Conservation (phyloP, 1,284 basidiomycete genomes). For the Fomitopsis pinicola region DNA sequence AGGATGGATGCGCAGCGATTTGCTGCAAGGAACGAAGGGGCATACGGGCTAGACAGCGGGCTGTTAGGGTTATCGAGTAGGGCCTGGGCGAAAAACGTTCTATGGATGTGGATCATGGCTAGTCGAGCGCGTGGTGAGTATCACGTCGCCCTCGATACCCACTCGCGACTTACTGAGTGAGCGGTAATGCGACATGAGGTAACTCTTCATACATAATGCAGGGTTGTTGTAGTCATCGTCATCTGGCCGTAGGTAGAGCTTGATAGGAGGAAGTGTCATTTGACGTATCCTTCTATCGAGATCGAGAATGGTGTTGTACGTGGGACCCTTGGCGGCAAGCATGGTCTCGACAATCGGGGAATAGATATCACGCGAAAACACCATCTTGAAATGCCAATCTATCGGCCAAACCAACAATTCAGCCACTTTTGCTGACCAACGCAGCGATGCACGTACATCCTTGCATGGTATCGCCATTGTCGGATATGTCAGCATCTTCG, state of each 20-base stretch:
- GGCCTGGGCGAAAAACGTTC: constrained; percentile 37
- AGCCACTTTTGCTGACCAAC: neutral
- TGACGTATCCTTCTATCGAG: constrained; percentile 28
- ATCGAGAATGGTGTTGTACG: constrained; percentile 26
- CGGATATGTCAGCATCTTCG: constrained; percentile 20
- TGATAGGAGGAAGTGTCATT: constrained; percentile 23
- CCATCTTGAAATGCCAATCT: constrained; percentile 28
- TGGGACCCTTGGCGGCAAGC: constrained; percentile 25
- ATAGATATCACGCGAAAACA: constrained; percentile 23
- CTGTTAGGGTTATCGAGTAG: constrained; percentile 34
- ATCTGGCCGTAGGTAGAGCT: constrained; percentile 24
- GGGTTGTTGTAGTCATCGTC: constrained; percentile 27
- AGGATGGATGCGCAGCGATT: constrained; percentile 33
- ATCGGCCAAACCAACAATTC: neutral
- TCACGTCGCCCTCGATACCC: neutral
- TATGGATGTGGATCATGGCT: constrained; percentile 34
- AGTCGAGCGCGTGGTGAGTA: neutral
- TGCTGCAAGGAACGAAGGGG: constrained; percentile 36
- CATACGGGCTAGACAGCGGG: constrained; percentile 35
- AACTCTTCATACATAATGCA: constrained; percentile 25
- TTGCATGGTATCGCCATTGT: constrained; percentile 20
- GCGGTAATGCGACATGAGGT: constrained; percentile 28
- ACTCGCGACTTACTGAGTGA: constrained; percentile 21
- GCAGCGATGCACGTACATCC: constrained; percentile 22
- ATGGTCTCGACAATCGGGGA: constrained; percentile 22